These are phyloP conservation scores for Alloteropsis semialata DNA, from an alignment of 176 grass and related monocot genomes.

Conservation along the genomic window DNA sequence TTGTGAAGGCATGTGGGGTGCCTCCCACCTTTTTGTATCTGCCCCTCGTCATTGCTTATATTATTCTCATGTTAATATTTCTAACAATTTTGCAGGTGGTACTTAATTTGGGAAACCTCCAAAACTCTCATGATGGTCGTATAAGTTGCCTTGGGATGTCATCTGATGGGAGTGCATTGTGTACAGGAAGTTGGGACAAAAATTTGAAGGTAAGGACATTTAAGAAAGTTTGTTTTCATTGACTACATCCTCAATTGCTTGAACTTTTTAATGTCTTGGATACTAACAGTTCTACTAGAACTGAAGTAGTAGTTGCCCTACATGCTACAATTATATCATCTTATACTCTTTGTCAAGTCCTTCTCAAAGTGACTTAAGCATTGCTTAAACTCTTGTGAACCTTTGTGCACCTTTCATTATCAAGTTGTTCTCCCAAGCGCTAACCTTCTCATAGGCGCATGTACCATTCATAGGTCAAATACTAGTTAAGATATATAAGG, in stretches of 20 bases:
- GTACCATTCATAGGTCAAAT: background rate
- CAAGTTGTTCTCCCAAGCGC: background rate
- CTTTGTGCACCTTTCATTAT: background rate
- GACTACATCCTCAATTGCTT: background rate
- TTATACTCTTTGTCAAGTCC: slow-evolving; percentile 1
- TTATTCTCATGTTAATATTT: background rate
- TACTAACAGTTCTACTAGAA: background rate
- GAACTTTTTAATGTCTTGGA: background rate
- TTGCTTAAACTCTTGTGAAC: background rate
- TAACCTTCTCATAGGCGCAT: background rate
- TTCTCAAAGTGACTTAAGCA: background rate
- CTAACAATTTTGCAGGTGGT: slow-evolving; percentile 47
- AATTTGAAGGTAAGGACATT: slow-evolving; percentile 76
- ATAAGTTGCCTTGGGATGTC: slow-evolving; percentile 96
- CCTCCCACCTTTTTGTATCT: background rate
- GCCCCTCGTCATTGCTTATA: background rate
- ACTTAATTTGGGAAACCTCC: slow-evolving; percentile 82
- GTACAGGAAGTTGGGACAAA: slow-evolving; percentile 98
- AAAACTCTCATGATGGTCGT: slow-evolving; percentile 77
- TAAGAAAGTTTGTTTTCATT: background rate
- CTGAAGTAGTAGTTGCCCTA: background rate
- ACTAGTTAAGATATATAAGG: background rate
- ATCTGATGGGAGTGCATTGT: slow-evolving; percentile 94
- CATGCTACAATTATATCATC: background rate
- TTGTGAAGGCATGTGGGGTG: no score